phyloP scores from a whole-genome alignment of 345 rosid genomes.

The Linum tenue region DNA sequence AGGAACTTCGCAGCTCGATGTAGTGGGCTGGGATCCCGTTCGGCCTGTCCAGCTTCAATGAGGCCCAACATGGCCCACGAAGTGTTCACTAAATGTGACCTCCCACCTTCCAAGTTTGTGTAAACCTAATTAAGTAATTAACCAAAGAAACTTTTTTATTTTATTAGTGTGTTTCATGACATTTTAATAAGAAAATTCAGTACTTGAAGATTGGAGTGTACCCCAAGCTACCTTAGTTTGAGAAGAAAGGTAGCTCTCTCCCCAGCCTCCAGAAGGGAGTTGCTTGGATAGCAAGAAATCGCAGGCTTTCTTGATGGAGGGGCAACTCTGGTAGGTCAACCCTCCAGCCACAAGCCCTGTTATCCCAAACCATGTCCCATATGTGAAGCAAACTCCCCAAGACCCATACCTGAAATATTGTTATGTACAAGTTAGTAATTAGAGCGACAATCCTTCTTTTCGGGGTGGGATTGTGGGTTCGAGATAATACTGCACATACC shows the following conservation, averaged over 20 bases:
- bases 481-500: conserved; percentile 24
- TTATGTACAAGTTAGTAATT: background rate
- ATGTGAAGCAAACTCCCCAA: conserved; percentile 76
- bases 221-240: conserved; percentile 32
- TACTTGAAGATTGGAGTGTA: too few relatives aligned
- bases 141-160: too few relatives aligned
- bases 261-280: conserved; percentile 56
- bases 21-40: background rate
- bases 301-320: conserved; percentile 41
- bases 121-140: conserved; percentile 24
- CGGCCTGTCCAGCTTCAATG: conserved; percentile 55
- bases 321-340: conserved; percentile 25
- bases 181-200: too few relatives aligned
- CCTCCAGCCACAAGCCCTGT: conserved; percentile 45
- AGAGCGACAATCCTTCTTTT: background rate
- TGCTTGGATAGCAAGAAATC: conserved; percentile 51
- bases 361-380: conserved; percentile 78
- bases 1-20: conserved; percentile 1
- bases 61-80: conserved; percentile 70
- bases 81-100: conserved; percentile 48
- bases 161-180: too few relatives aligned
- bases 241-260: conserved; percentile 63
- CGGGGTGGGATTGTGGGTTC: too few relatives aligned
- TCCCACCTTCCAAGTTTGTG: conserved; percentile 38
- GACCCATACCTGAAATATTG: conserved; percentile 48